Evolutionary conservation across 1,284 basidiomycete genomes (phyloP).

Genomic region (Ceratobasidium sp.): DNA sequence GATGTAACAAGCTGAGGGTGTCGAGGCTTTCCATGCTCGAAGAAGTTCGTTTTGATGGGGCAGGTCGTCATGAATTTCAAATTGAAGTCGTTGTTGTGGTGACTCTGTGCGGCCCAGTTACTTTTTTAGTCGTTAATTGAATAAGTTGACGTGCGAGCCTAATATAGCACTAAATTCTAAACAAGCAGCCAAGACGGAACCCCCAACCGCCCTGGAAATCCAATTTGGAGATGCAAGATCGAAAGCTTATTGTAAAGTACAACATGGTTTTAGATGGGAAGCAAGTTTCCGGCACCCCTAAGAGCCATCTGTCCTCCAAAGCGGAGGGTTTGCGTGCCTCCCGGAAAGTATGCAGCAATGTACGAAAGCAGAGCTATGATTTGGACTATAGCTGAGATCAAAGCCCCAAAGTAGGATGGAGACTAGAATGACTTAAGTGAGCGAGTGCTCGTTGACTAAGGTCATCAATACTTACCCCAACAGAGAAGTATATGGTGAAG

Average conservation of each 20-base stretch:
- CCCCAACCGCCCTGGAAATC: too few relatives aligned
- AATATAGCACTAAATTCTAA: too few relatives aligned
- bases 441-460: background rate
- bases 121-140: background rate
- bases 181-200: too few relatives aligned
- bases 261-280: slow-evolving; percentile 68
- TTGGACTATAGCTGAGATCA: slow-evolving; percentile 80
- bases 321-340: slow-evolving; percentile 81
- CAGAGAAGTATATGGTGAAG: slow-evolving; percentile 88
- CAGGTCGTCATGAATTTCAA: too few relatives aligned
- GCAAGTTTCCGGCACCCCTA: slow-evolving; percentile 79
- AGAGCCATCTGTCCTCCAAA: slow-evolving; percentile 85
- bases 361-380: slow-evolving; percentile 86
- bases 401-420: slow-evolving; percentile 84
- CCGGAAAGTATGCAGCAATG: slow-evolving; percentile 91
- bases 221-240: too few relatives aligned
- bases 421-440: slow-evolving; percentile 59
- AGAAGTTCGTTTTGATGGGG: too few relatives aligned
- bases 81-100: background rate
- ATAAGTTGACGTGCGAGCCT: background rate
- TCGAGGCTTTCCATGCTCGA: background rate
- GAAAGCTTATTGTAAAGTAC: too few relatives aligned
- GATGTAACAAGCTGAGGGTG: background rate
- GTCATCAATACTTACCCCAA: slow-evolving; percentile 68
- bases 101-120: background rate